Conservation (phyloP, 2,329 filamentous ascomycete species). For the Biscogniauxia sp. region DNA sequence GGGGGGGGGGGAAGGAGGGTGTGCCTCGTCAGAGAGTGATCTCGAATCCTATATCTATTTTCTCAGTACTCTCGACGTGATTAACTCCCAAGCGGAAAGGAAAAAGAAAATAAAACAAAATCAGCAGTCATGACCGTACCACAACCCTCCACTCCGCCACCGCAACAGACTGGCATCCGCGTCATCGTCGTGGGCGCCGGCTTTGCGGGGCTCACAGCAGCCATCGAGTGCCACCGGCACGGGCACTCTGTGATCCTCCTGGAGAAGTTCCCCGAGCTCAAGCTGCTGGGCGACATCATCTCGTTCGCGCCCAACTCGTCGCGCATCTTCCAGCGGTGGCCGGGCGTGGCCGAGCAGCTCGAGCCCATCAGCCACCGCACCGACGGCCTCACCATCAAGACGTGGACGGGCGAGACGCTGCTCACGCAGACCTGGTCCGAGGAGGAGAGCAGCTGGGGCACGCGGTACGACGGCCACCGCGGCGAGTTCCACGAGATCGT, state of each 20-base stretch:
- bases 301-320: slow-evolving; percentile 56
- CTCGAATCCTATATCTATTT: not conserved
- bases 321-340: slow-evolving; percentile 56
- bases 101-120: slow-evolving; percentile 1
- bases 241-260: slow-evolving; percentile 47
- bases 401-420: slow-evolving; percentile 49
- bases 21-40: not conserved
- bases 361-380: slow-evolving; percentile 45
- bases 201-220: slow-evolving; percentile 58
- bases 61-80: not conserved
- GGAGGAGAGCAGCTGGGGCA: slow-evolving; percentile 40
- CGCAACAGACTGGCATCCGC: slow-evolving; percentile 40
- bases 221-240: slow-evolving; percentile 57
- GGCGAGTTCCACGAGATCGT: slow-evolving; percentile 52
- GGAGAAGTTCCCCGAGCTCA: slow-evolving; percentile 45
- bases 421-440: slow-evolving; percentile 44
- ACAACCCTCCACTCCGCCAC: slow-evolving; percentile 8
- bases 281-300: slow-evolving; percentile 48
- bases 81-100: not conserved
- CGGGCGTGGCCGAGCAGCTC: slow-evolving; percentile 46
- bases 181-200: slow-evolving; percentile 51
- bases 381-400: slow-evolving; percentile 48
- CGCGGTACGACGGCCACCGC: slow-evolving; percentile 52
- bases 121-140: slow-evolving; percentile 22
- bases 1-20: not conserved